phyloP scores from a whole-genome alignment of 768 basidiomycete species.

The Phylloporus sp. region DNA sequence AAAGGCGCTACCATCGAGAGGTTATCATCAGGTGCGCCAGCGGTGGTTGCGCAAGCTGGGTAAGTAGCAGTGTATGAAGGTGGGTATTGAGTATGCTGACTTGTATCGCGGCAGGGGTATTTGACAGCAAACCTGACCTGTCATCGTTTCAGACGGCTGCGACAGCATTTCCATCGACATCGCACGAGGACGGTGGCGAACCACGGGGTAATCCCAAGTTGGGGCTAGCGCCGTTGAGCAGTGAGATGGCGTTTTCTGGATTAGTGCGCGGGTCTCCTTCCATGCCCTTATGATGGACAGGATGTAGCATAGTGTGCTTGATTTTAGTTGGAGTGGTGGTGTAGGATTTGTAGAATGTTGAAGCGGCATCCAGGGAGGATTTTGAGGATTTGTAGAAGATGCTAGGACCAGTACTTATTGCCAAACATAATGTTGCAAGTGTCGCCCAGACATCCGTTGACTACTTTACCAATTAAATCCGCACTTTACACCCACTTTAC shows the following conservation, averaged over 20 bases:
- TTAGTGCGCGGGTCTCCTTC: constrained; percentile 19
- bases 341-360: constrained; percentile 3
- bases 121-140: constrained; percentile 35
- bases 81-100: not conserved
- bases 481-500: too few species aligned
- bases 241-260: constrained; percentile 30
- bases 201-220: constrained; percentile 35
- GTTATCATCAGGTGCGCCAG: constrained; percentile 42
- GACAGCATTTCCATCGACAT: constrained; percentile 10
- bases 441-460: too few species aligned
- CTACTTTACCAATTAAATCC: too few species aligned
- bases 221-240: constrained; percentile 37
- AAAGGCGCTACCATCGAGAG: constrained; percentile 37
- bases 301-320: constrained; percentile 4
- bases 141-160: constrained; percentile 32
- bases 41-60: constrained; percentile 41
- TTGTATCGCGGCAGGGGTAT: constrained; percentile 22
- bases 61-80: constrained; percentile 6
- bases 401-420: too few species aligned
- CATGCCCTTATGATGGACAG: constrained; percentile 15
- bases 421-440: too few species aligned
- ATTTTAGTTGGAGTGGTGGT: constrained; percentile 6
- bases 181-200: constrained; percentile 13
- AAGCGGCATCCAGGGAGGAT: not conserved
- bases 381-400: not conserved